These are phyloP conservation scores for Penicillium canescens DNA, from an alignment of 495 filamentous ascomycete genomes.

Conservation along the genomic window DNA sequence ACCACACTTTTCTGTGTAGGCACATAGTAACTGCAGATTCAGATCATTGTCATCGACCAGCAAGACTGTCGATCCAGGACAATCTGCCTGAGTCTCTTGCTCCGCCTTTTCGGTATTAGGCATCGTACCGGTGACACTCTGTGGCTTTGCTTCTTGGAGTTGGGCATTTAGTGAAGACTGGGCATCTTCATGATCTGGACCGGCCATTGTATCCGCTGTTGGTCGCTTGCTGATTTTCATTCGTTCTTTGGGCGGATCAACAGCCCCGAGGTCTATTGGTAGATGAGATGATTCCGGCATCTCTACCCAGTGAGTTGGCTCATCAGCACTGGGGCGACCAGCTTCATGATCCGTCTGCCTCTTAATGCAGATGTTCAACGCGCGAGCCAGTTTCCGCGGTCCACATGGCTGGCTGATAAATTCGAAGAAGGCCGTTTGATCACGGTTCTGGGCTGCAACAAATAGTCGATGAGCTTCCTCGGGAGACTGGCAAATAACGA, in stretches of 20 bases:
- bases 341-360: conserved; percentile 8
- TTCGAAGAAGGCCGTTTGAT: conserved; percentile 15
- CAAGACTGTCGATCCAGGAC: conserved; percentile 9
- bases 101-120: background rate
- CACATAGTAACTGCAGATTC: conserved; percentile 31
- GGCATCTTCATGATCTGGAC: background rate
- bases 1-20: conserved; percentile 40
- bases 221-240: conserved; percentile 25
- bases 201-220: conserved; percentile 17
- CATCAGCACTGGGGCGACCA: background rate
- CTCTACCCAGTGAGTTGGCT: conserved; percentile 30
- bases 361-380: conserved; percentile 27
- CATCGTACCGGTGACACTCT: background rate
- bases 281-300: conserved; percentile 22
- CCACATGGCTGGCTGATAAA: conserved; percentile 38
- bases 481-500: conserved; percentile 33
- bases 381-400: conserved; percentile 25
- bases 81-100: too few species aligned
- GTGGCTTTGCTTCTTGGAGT: background rate
- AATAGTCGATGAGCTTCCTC: conserved; percentile 31
- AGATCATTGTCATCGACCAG: conserved; percentile 43
- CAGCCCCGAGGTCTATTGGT: conserved; percentile 13
- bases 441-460: conserved; percentile 13
- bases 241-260: conserved; percentile 13
- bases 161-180: background rate